phyloP scores from a whole-genome alignment of 2,329 filamentous ascomycete species.

The Cadophora gregata region DNA sequence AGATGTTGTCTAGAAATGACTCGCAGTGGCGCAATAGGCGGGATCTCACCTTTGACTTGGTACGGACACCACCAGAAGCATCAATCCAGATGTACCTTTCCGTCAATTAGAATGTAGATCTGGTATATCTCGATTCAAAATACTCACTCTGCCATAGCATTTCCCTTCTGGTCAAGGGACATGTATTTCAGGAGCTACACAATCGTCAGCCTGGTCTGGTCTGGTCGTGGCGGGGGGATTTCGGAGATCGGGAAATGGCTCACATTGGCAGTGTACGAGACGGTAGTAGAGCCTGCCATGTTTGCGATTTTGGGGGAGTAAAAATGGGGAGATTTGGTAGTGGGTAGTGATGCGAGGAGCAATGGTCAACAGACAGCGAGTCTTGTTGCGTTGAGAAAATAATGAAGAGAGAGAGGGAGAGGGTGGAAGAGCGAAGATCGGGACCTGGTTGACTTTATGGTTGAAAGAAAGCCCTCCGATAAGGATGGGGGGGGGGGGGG shows the following conservation, averaged over 20 bases:
- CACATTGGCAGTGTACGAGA: conserved; percentile 49
- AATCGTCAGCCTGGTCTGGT: conserved; percentile 30
- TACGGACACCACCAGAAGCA: conserved; percentile 79
- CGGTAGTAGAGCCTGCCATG: conserved; percentile 43
- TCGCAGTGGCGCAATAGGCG: conserved; percentile 35
- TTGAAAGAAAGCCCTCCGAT: background rate
- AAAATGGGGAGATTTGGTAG: conserved; percentile 9
- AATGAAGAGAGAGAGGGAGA: conserved; percentile 6
- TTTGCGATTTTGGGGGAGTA: conserved; percentile 31
- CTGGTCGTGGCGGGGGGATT: conserved; percentile 27
- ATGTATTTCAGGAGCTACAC: conserved; percentile 88
- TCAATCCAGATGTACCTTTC: conserved; percentile 89
- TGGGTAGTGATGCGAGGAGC: conserved; percentile 3
- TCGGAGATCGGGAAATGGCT: conserved; percentile 31
- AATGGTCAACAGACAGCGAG: conserved; percentile 22
- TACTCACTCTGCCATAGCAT: conserved; percentile 91
- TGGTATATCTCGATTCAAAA: background rate
- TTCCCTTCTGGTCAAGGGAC: conserved; percentile 85
- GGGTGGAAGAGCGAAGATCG: conserved; percentile 4
- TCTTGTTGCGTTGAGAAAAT: conserved; percentile 22
- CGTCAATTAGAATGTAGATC: conserved; percentile 57
- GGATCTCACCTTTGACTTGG: conserved; percentile 88
- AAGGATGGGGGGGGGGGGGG: conserved; percentile 1
- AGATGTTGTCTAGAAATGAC: conserved; percentile 15
- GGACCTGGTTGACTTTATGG: conserved; percentile 17